Evolutionary conservation across 768 basidiomycete genomes (phyloP).

Genomic region (Mycena latifolia): DNA sequence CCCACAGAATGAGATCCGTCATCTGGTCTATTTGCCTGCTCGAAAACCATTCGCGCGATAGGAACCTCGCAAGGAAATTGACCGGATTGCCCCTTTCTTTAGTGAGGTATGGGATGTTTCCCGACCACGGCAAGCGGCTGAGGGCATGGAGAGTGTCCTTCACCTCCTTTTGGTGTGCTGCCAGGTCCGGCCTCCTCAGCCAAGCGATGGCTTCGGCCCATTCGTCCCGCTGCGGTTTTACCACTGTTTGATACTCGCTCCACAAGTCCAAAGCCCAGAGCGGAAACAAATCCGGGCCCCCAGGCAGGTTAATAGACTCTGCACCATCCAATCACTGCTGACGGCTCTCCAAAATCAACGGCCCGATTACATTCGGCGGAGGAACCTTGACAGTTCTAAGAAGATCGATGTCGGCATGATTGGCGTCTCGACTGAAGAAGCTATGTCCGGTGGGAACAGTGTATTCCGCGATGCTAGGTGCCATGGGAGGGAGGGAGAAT

Average conservation of each 20-base stretch:
- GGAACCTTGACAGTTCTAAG: not conserved
- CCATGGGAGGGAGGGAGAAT: not conserved
- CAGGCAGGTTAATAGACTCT: not conserved
- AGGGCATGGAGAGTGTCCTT: not conserved
- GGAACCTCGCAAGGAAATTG: not conserved
- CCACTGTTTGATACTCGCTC: not conserved
- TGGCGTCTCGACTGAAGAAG: not conserved
- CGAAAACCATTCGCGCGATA: constrained; percentile 4
- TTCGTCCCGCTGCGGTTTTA: not conserved
- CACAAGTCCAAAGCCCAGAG: not conserved
- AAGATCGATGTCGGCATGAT: not conserved
- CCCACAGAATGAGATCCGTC: not conserved
- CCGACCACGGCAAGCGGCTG: not conserved
- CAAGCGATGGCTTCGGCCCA: not conserved
- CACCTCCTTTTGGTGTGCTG: not conserved
- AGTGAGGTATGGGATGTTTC: not conserved
- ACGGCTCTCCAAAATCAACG: not conserved
- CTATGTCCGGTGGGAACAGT: not conserved
- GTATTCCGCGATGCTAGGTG: not conserved
- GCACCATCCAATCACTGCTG: not conserved
- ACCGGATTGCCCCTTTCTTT: not conserved
- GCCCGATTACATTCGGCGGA: not conserved
- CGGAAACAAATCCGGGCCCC: not conserved
- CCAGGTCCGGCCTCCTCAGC: not conserved
- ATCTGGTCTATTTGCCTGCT: constrained; percentile 3